Evolutionary conservation across 257 asterid genomes (phyloP).

Genomic region (Henckelia pumila): DNA sequence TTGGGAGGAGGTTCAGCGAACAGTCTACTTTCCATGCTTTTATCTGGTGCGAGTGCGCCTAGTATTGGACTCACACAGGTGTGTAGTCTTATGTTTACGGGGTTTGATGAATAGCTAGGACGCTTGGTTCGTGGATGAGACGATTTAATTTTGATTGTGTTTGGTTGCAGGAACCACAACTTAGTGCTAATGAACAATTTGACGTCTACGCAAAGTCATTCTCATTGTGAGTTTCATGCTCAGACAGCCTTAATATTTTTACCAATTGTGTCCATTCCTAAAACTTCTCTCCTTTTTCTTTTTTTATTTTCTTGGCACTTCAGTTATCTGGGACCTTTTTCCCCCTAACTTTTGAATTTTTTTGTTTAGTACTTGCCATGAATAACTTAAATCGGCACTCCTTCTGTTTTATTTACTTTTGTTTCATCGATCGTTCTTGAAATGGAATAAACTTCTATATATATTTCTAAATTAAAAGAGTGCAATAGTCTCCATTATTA

Average conservation of each 20-base stretch:
- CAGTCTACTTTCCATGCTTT: conserved; percentile 41
- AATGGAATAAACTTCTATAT: too few species aligned
- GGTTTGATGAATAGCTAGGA: too few species aligned
- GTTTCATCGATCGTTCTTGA: neutral
- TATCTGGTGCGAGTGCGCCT: conserved; percentile 41
- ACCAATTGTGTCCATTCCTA: conserved; percentile 1
- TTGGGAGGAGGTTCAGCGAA: conserved; percentile 36
- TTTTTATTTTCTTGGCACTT: conserved; percentile 16
- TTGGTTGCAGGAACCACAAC: conserved; percentile 47
- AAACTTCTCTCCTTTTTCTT: neutral
- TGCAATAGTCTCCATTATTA: too few species aligned
- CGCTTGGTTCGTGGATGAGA: too few species aligned
- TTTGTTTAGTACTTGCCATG: neutral
- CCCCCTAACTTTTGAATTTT: neutral
- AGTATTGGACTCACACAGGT: conserved; percentile 43
- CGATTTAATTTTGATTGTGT: neutral
- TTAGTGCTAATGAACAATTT: conserved; percentile 43
- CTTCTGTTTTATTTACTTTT: neutral
- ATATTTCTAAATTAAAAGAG: too few species aligned
- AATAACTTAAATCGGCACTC: neutral
- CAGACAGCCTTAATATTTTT: neutral
- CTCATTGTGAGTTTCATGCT: neutral
- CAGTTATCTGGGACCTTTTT: neutral
- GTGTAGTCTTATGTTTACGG: neutral
- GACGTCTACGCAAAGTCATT: neutral